These are phyloP conservation scores for Rhodotorula sp. DNA, from an alignment of 1,284 basidiomycete genomes.

Conservation along the genomic window DNA sequence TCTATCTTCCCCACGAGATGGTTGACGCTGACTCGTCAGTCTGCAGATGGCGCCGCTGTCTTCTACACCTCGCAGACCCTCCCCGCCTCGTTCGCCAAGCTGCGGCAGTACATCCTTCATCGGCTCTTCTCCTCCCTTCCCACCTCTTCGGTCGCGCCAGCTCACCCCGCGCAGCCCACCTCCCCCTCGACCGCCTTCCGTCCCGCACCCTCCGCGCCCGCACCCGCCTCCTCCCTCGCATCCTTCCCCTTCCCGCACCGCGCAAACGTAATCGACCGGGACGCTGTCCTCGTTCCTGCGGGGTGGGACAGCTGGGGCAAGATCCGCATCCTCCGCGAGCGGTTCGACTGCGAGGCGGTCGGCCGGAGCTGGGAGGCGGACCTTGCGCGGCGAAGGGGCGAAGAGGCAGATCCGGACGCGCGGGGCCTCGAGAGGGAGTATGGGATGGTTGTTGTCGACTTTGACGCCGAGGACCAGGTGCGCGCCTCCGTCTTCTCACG, in stretches of 20 bases:
- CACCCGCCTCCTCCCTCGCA: conserved; percentile 56
- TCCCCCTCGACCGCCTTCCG: conserved; percentile 49
- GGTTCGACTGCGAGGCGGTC: conserved; percentile 81
- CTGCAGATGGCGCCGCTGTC: conserved; percentile 80
- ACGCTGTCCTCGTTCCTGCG: conserved; percentile 84
- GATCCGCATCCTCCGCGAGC: conserved; percentile 84
- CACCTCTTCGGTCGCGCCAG: conserved; percentile 49
- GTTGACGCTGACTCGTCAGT: too few species aligned
- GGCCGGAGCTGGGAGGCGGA: conserved; percentile 76
- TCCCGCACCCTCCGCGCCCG: conserved; percentile 55
- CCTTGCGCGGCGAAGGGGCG: conserved; percentile 39
- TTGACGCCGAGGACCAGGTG: conserved; percentile 46
- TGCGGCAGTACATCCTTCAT: conserved; percentile 86
- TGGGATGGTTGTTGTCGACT: conserved; percentile 52
- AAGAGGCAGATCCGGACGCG: conserved; percentile 59
- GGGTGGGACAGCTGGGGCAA: conserved; percentile 99
- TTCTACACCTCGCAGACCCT: conserved; percentile 83
- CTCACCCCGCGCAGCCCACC: background rate
- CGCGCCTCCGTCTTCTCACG: conserved; percentile 20
- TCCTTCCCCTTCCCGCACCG: conserved; percentile 82
- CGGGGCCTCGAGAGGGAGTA: conserved; percentile 64
- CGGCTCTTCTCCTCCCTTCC: conserved; percentile 67
- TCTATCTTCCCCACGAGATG: background rate
- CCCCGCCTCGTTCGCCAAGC: conserved; percentile 72
- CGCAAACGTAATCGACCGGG: conserved; percentile 88